Conservation (phyloP, 345 rosid genomes). For the Brassica rapa region DNA sequence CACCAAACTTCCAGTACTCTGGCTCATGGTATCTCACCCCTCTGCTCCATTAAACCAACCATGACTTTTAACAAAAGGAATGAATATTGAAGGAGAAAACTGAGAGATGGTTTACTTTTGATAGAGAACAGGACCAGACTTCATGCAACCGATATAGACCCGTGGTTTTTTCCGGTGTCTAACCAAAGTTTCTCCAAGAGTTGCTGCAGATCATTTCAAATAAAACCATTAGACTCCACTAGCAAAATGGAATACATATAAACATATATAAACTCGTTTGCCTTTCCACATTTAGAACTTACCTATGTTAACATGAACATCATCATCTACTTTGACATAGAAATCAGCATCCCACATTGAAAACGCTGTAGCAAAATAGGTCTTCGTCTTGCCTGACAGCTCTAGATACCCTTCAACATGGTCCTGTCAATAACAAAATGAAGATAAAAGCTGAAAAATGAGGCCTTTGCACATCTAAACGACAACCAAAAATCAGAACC, state of each 20-base stretch:
- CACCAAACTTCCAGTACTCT: constrained; percentile 93
- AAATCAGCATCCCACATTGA: constrained; percentile 94
- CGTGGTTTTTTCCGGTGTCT: constrained; percentile 77
- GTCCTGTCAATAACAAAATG: constrained; percentile 55
- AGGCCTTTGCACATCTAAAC: background rate
- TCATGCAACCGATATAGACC: constrained; percentile 95
- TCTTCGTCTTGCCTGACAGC: constrained; percentile 95
- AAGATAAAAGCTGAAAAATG: background rate
- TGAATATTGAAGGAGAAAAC: background rate
- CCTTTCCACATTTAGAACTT: background rate
- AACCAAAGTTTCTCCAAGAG: constrained; percentile 86
- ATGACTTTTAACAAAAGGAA: constrained; percentile 5
- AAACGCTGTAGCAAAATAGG: constrained; percentile 86
- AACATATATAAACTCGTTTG: background rate
- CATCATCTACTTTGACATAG: constrained; percentile 96
- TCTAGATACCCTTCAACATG: constrained; percentile 98
- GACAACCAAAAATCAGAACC: background rate
- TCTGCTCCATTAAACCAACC: constrained; percentile 49
- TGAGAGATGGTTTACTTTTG: constrained; percentile 61
- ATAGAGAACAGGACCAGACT: constrained; percentile 93
- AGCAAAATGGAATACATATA: background rate
- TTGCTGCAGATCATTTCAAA: constrained; percentile 56
- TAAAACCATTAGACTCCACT: constrained; percentile 8
- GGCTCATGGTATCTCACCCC: constrained; percentile 99
- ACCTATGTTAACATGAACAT: constrained; percentile 98